Base-by-base conservation (phyloP, 768 basidiomycete species). In the Kwoniella heveanensis region DNA sequence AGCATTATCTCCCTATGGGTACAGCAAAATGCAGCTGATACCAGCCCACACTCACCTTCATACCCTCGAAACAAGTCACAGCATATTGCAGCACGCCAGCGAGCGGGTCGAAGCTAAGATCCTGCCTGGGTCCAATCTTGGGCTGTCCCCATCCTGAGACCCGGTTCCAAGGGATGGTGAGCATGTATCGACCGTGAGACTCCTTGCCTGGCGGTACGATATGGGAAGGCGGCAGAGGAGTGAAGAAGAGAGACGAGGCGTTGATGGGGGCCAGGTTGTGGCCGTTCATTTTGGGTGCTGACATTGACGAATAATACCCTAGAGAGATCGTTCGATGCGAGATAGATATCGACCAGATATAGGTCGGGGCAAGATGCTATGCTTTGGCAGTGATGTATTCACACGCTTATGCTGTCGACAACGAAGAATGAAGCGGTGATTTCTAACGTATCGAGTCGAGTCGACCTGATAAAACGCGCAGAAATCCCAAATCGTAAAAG, bases 71-170 rank as follows among this genome's bases (percentile, higher is more conserved):
- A 48, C 78, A 78, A 21, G 72, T 73, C 13, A 73, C 74, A n/a
- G 74, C 74, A 57, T 98, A 97, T 80, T 98, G 94, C 60, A 97
- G 82, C n/a, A 92, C 92, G 57, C 90, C 86, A 78, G 82, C 84
- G 72, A 89, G 88, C 5, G 91, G 92, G 64, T 91, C 88, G 39
- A 93, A 82, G 19, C 80, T 71, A 26, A 93, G 82, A 9, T 89
- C 88, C 86, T 67, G 66, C 88, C 90, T 93, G 55, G 92, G 90
- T 66, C 84, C 83, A 61, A 97, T 95, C 71, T 86, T 83, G 0
- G 93, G 92, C 6, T 83, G 78, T 29, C 86, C 89, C 93, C 94
- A 97, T 19, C 94, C 94, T 30, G 84, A 83, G 13, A 82, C 77
- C 2, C 83, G 81, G 62, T 85, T 83, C 92, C 92, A 95, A 22